A percentile compares a stretch with the other conserved stretches of the same genome.
Conservation (phyloP, 2,329 filamentous ascomycete species). For the Pseudogymnoascus sp. region DNA sequence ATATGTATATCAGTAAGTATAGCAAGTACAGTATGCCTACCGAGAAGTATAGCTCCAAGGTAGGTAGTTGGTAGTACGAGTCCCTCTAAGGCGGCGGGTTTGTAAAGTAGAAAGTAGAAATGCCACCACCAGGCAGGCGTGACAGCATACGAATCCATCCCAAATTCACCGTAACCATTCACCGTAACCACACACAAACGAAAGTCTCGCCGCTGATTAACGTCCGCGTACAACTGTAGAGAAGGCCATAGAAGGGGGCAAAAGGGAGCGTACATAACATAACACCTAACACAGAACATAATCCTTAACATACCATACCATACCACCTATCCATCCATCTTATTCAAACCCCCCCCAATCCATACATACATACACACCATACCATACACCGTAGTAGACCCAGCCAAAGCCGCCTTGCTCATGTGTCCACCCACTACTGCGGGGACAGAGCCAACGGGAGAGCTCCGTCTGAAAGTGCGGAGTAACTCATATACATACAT, state of each 20-base stretch:
- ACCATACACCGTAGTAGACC: too few species aligned
- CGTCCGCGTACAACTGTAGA: neutral
- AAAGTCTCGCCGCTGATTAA: neutral
- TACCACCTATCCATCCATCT: neutral
- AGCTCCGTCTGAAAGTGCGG: neutral
- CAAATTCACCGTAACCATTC: neutral
- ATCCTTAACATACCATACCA: neutral
- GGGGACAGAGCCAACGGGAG: neutral
- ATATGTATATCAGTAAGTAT: too few species aligned
- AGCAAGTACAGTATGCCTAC: neutral
- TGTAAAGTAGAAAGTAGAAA: neutral
- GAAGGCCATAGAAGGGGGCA: neutral
- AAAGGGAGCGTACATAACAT: neutral
- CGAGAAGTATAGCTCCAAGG: neutral
- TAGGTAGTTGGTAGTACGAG: neutral
- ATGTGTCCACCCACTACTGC: neutral
- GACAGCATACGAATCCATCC: conserved; percentile 1
- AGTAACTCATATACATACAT: neutral
- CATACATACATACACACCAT: neutral
- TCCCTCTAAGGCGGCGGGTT: neutral
- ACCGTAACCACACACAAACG: neutral
- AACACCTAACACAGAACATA: neutral
- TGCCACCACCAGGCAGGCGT: conserved; percentile 1
- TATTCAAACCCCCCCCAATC: neutral
- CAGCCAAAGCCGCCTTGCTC: neutral